Conservation (phyloP, 208 protist genomes). For the Vickermania ingenoplastis region DNA sequence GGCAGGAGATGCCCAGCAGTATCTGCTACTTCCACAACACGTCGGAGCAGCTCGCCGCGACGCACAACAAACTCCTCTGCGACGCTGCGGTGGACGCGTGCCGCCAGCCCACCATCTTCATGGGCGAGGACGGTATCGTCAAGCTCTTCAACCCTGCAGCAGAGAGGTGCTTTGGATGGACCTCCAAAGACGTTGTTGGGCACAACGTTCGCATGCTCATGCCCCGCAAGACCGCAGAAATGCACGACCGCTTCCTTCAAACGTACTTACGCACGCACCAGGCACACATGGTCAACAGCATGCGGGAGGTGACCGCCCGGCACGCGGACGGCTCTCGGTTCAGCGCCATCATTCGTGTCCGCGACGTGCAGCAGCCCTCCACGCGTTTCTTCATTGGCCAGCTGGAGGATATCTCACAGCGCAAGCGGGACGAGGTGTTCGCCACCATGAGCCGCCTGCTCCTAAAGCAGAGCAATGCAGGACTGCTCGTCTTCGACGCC, state of each 20-base stretch:
- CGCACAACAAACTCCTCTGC: constrained; percentile 5
- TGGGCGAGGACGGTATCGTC: constrained; percentile 15
- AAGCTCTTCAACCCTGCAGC: constrained; percentile 17
- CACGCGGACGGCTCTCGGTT: constrained; percentile 10
- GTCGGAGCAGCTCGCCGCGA: constrained; percentile 3
- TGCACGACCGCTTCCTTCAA: constrained; percentile 38
- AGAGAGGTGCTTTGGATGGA: constrained; percentile 20
- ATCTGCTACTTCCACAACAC: constrained; percentile 10
- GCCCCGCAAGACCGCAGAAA: constrained; percentile 12
- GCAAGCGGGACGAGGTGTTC: background rate
- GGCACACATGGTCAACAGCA: constrained; percentile 17
- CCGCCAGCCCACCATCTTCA: constrained; percentile 11
- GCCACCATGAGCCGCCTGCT: constrained; percentile 1
- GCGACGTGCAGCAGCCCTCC: constrained; percentile 9
- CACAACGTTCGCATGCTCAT: constrained; percentile 43
- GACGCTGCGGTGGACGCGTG: constrained; percentile 12
- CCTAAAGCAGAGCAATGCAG: background rate
- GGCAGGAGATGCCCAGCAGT: background rate
- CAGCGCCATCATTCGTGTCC: constrained; percentile 5
- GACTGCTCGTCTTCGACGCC: constrained; percentile 8
- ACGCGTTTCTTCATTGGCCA: constrained; percentile 14
- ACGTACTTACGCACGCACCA: constrained; percentile 19
- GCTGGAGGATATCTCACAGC: constrained; percentile 4
- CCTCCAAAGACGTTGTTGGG: constrained; percentile 14
- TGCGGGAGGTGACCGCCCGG: constrained; percentile 8